Evolutionary conservation across 805 yeast species (phyloP).

Genomic region (Myxozyma sirexii): DNA sequence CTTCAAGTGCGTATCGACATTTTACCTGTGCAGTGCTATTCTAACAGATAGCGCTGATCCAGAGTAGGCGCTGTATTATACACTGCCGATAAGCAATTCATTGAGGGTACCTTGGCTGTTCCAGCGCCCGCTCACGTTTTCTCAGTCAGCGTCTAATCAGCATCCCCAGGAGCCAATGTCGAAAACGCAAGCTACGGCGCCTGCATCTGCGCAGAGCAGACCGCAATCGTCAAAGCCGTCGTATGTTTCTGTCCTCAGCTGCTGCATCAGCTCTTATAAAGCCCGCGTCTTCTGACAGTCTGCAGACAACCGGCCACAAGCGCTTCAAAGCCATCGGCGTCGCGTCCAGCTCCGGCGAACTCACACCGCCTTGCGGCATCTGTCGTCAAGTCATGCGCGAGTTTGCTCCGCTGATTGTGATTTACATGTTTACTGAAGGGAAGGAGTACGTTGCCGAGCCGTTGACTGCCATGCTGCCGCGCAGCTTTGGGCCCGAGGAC

Average conservation of each 20-base stretch:
- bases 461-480: slow-evolving; percentile 67
- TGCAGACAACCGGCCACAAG: slow-evolving; percentile 39
- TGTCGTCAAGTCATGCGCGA: slow-evolving; percentile 91
- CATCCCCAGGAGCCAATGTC: slow-evolving; percentile 85
- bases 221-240: slow-evolving; percentile 62
- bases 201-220: slow-evolving; percentile 74
- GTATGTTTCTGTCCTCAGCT: slow-evolving; percentile 38
- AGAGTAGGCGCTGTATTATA: slow-evolving; percentile 81
- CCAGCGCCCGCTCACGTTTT: neutral
- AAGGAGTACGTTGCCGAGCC: slow-evolving; percentile 45
- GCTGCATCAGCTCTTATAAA: neutral
- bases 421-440: slow-evolving; percentile 72
- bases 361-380: slow-evolving; percentile 89
- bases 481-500: slow-evolving; percentile 84
- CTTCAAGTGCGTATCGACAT: slow-evolving; percentile 44
- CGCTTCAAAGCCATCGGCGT: slow-evolving; percentile 65
- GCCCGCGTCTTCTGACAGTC: neutral
- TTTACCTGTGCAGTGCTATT: too few relatives aligned
- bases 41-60: neutral
- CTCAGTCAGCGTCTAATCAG: too few relatives aligned
- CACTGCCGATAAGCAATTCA: slow-evolving; percentile 51
- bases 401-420: slow-evolving; percentile 61
- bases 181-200: slow-evolving; percentile 93
- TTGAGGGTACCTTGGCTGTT: slow-evolving; percentile 36
- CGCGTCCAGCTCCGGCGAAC: slow-evolving; percentile 57